Evolutionary conservation across 177 flowering plant species (phyloP).

Genomic region (Vitis hybrid): DNA sequence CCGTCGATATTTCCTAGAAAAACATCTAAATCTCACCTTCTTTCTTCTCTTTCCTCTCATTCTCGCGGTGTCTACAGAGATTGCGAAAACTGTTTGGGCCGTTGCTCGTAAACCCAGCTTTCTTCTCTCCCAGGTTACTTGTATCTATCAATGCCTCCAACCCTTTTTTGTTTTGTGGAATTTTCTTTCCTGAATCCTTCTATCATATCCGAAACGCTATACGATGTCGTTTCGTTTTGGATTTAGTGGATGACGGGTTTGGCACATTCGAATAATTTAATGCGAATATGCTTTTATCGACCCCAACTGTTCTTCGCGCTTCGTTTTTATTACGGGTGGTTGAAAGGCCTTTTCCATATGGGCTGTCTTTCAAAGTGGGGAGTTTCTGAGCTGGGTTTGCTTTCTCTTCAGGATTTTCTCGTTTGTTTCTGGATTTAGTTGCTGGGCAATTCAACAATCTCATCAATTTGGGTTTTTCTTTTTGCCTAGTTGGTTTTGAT

Average conservation of each 20-base stretch:
- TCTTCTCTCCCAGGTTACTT: conserved; percentile 13
- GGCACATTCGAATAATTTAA: conserved; percentile 28
- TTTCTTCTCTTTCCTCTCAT: not conserved
- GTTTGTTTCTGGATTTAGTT: conserved; percentile 9
- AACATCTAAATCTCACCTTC: not conserved
- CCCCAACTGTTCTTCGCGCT: conserved; percentile 16
- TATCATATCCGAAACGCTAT: not conserved
- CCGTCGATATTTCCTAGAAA: conserved; percentile 11
- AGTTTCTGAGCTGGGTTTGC: conserved; percentile 7
- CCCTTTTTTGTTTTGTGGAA: not conserved
- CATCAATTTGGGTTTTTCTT: conserved; percentile 17
- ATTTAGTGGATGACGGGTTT: conserved; percentile 5
- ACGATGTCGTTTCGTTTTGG: not conserved
- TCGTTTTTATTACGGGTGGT: conserved; percentile 6
- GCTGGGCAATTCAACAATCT: conserved; percentile 5
- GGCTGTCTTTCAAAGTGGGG: not conserved
- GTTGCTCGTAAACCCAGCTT: not conserved
- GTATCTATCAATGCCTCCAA: not conserved
- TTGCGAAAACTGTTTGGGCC: not conserved
- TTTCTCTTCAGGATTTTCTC: not conserved
- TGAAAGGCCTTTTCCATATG: not conserved
- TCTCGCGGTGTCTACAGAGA: not conserved
- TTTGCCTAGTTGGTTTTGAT: too few species aligned
- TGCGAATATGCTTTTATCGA: conserved; percentile 33
- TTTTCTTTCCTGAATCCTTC: not conserved